Percentiles rank a stretch among this genome's conserved stretches.
Evolutionary conservation across 345 rosid genomes (phyloP).

Genomic region (Citrus maxima): DNA sequence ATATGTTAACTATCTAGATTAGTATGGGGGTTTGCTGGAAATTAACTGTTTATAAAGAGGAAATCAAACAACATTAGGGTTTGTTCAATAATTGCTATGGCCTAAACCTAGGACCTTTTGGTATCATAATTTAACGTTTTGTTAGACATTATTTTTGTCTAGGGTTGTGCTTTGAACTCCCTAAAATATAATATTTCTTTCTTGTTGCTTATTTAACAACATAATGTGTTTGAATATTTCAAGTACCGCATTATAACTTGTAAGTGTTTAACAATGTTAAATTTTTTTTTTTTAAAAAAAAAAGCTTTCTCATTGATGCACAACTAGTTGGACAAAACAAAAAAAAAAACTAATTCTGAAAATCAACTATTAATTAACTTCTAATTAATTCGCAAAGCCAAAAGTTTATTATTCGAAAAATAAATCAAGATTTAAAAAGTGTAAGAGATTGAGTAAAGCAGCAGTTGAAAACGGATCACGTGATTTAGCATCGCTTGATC

Average conservation of each 20-base stretch:
- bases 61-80: background rate
- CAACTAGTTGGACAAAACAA: no score
- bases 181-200: background rate
- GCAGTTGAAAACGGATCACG: slow-evolving; percentile 13
- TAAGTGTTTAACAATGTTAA: no score
- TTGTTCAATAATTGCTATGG: background rate
- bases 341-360: no score
- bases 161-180: background rate
- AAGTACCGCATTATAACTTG: background rate
- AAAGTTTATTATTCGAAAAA: background rate
- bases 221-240: background rate
- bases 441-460: background rate
- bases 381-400: no score
- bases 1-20: background rate
- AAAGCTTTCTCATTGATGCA: no score
- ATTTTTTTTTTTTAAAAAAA: no score
- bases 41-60: no score
- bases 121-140: background rate
- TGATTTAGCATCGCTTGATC: slow-evolving; percentile 25
- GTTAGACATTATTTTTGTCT: background rate
- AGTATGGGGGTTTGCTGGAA: no score
- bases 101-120: background rate
- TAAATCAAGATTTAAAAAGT: no score
- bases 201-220: no score
- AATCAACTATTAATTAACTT: no score